These are phyloP conservation scores for Penicillium pancosmium DNA, from an alignment of 495 filamentous ascomycete species.

Conservation along the genomic window DNA sequence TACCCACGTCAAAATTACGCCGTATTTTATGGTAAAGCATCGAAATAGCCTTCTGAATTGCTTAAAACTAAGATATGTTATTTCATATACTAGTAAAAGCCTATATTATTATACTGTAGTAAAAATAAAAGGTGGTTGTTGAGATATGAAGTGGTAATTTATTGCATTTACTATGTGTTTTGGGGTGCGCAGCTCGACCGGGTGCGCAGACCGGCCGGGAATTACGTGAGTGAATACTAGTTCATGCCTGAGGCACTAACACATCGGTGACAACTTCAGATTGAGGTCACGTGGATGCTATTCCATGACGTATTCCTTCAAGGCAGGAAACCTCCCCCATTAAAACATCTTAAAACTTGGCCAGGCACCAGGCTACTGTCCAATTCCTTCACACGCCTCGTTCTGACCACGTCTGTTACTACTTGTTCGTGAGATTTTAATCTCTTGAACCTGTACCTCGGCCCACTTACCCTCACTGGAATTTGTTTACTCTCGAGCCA, in stretches of 20 bases:
- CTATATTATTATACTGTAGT: too few species aligned
- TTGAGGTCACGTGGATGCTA: slow-evolving; percentile 26
- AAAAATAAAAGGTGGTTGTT: too few species aligned
- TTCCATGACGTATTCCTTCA: slow-evolving; percentile 42
- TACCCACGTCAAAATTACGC: too few species aligned
- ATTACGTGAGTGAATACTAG: too few species aligned
- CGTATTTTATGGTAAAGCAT: too few species aligned
- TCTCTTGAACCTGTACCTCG: slow-evolving; percentile 1
- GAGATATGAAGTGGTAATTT: too few species aligned
- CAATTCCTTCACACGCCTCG: slow-evolving; percentile 13
- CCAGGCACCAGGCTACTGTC: slow-evolving; percentile 5
- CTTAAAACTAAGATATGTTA: too few species aligned
- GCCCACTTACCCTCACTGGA: slow-evolving; percentile 2
- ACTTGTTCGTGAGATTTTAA: not conserved
- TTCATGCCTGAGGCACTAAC: not conserved
- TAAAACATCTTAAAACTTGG: slow-evolving; percentile 36
- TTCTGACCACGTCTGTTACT: slow-evolving; percentile 14
- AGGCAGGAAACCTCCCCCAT: slow-evolving; percentile 26
- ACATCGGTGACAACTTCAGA: slow-evolving; percentile 16
- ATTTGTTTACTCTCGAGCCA: slow-evolving; percentile 27
- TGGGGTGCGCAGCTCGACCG: too few species aligned
- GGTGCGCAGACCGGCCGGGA: too few species aligned
- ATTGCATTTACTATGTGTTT: too few species aligned
- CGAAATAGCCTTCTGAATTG: too few species aligned
- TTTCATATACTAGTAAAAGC: too few species aligned